These are phyloP conservation scores for Paraphoma sp. DNA, from an alignment of 2,329 filamentous ascomycete species.

Conservation along the genomic window DNA sequence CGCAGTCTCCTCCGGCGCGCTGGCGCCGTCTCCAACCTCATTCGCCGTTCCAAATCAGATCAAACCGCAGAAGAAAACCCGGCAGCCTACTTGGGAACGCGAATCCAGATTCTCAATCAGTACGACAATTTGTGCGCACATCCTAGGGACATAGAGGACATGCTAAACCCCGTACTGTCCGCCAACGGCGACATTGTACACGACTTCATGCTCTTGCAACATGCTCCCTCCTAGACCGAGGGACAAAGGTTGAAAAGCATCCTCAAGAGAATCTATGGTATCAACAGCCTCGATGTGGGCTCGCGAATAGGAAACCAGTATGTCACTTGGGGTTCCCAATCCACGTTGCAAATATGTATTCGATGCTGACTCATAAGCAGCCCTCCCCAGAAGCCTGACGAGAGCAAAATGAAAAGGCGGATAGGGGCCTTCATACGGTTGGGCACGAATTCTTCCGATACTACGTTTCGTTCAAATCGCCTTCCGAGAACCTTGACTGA, in stretches of 20 bases:
- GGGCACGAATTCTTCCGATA: no score
- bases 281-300: background rate
- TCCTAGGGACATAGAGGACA: background rate
- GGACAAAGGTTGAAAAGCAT: background rate
- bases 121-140: background rate
- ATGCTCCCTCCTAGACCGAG: background rate
- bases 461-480: background rate
- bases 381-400: background rate
- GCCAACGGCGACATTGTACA: background rate
- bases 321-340: no score
- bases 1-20: background rate
- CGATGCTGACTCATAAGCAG: background rate
- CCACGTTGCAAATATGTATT: background rate
- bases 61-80: background rate
- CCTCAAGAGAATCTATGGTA: background rate
- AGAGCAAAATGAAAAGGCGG: background rate
- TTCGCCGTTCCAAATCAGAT: background rate
- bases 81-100: background rate
- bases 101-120: background rate
- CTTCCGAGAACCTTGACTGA: background rate
- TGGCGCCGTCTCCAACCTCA: background rate
- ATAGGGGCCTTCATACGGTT: no score
- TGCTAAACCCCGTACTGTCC: background rate
- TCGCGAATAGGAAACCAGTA: no score
- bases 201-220: conserved; percentile 1